phyloP scores from a whole-genome alignment of 2,329 filamentous ascomycete genomes.

The Allantophomopsis cytisporea region DNA sequence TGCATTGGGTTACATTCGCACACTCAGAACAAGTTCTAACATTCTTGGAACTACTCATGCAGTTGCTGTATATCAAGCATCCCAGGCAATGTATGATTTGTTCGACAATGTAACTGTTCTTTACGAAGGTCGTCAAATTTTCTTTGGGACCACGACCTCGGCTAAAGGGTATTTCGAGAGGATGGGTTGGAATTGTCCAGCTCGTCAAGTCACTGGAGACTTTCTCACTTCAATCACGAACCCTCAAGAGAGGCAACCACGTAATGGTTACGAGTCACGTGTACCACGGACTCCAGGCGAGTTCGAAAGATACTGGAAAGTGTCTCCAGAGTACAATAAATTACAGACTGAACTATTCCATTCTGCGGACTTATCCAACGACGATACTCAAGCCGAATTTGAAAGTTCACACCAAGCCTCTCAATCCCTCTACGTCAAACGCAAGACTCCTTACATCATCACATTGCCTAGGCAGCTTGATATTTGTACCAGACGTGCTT shows the following conservation, averaged over 20 bases:
- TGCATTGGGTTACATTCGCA: conserved; percentile 58
- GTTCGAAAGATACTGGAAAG: conserved; percentile 39
- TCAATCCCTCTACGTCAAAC: conserved; percentile 34
- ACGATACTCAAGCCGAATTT: conserved; percentile 36
- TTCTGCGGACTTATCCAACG: conserved; percentile 18
- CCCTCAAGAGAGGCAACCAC: conserved; percentile 40
- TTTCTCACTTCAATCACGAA: conserved; percentile 60
- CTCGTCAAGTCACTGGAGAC: conserved; percentile 54
- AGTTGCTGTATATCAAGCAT: conserved; percentile 62
- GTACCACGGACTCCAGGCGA: conserved; percentile 59
- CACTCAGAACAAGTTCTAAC: conserved; percentile 50
- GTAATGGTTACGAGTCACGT: conserved; percentile 32
- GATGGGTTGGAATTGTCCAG: conserved; percentile 57
- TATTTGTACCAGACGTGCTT: conserved; percentile 71
- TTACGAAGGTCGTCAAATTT: conserved; percentile 66
- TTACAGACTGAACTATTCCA: conserved; percentile 23
- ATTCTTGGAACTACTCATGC: conserved; percentile 45
- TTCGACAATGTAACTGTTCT: conserved; percentile 80
- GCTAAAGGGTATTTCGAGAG: conserved; percentile 56
- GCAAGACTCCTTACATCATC: conserved; percentile 68
- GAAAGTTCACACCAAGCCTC: conserved; percentile 33
- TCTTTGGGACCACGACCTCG: conserved; percentile 46
- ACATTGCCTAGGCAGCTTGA: conserved; percentile 61
- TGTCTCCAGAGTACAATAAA: conserved; percentile 27
- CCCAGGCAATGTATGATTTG: conserved; percentile 52